phyloP scores from a whole-genome alignment of 2,329 filamentous ascomycete species.

The Aspergillus melleus region DNA sequence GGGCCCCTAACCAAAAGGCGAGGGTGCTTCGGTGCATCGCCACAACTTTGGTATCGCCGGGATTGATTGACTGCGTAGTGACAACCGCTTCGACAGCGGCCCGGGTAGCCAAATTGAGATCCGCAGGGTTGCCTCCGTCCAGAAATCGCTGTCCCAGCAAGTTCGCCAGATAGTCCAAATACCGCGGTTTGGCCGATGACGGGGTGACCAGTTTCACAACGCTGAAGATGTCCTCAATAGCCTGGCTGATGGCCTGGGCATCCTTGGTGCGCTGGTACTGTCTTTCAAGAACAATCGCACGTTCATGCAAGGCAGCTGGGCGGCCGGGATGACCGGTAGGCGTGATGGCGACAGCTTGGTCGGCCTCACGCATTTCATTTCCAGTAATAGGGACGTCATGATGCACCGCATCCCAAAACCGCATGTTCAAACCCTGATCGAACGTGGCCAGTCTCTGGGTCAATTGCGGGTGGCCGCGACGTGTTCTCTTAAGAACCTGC shows the following conservation, averaged over 20 bases:
- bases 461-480: not conserved
- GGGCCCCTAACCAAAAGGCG: not conserved
- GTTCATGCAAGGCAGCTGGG: not conserved
- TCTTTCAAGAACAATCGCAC: conserved; percentile 1
- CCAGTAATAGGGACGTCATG: not conserved
- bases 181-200: not conserved
- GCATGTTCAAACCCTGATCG: conserved; percentile 1
- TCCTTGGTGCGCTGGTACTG: conserved; percentile 2
- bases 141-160: not conserved
- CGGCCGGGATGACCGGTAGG: conserved; percentile 1
- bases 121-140: not conserved
- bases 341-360: not conserved
- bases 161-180: conserved; percentile 3
- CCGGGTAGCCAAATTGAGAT: not conserved
- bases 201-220: not conserved
- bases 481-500: not conserved
- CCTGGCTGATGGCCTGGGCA: not conserved
- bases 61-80: not conserved
- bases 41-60: not conserved
- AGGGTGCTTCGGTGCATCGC: conserved; percentile 1
- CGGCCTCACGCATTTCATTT: conserved; percentile 1
- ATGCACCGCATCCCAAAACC: not conserved
- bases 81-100: not conserved
- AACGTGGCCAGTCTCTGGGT: not conserved
- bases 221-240: not conserved